Percentiles rank a stretch among this genome's conserved stretches.
Conservation (phyloP, 2,329 filamentous ascomycete genomes). For the Boeremia exigua region DNA sequence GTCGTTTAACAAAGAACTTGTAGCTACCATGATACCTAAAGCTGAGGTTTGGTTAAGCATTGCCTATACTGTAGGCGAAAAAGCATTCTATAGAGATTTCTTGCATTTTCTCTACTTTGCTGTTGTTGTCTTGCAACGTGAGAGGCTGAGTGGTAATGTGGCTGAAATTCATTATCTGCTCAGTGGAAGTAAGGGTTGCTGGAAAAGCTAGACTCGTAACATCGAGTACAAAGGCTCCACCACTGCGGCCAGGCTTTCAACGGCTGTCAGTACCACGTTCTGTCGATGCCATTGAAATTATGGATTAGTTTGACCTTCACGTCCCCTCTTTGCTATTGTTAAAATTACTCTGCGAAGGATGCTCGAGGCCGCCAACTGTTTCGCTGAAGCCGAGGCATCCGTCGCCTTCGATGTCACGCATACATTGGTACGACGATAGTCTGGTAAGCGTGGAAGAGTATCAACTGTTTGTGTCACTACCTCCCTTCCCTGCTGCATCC, state of each 20-base stretch:
- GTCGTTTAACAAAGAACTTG: too few relatives aligned
- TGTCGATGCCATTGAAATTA: not conserved
- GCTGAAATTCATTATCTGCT: not conserved
- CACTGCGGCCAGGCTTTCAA: not conserved
- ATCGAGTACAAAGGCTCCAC: not conserved
- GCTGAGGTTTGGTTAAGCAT: too few relatives aligned
- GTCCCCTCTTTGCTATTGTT: not conserved
- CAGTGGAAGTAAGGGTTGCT: constrained; percentile 6
- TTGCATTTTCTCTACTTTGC: too few relatives aligned
- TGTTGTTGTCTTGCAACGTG: not conserved
- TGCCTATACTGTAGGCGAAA: too few relatives aligned
- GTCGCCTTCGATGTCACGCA: constrained; percentile 1
- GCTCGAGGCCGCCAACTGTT: not conserved
- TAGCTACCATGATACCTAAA: too few relatives aligned
- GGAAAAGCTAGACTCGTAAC: not conserved
- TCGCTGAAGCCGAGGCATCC: not conserved
- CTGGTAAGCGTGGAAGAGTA: constrained; percentile 5
- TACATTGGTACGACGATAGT: constrained; percentile 11
- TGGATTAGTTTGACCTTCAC: not conserved
- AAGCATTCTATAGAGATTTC: too few relatives aligned
- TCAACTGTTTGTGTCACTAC: constrained; percentile 9
- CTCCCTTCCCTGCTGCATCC: constrained; percentile 5
- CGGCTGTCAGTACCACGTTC: too few relatives aligned
- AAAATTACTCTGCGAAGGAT: too few relatives aligned
- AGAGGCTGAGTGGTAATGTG: not conserved